These are phyloP conservation scores for Tremella mesenterica DNA, from an alignment of 768 basidiomycete genomes.

Conservation along the genomic window DNA sequence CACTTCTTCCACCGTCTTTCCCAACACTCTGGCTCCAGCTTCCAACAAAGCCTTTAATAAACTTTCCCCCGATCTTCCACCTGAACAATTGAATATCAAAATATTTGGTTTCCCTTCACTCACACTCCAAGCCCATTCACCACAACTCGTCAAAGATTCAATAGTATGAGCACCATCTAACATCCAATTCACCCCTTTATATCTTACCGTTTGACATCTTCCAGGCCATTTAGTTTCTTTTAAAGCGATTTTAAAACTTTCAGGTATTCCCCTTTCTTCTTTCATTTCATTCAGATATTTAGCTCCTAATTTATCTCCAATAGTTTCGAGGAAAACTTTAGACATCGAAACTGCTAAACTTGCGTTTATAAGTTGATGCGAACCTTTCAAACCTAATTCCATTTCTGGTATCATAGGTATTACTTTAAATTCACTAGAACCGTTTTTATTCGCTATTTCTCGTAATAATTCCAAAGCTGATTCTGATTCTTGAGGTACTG, in stretches of 20 bases:
- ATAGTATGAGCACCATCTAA: slow-evolving; percentile 92
- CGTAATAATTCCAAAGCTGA: slow-evolving; percentile 59
- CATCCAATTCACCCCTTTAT: slow-evolving; percentile 63
- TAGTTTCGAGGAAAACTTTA: slow-evolving; percentile 53
- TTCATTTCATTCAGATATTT: slow-evolving; percentile 53
- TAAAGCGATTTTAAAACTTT: slow-evolving; percentile 57
- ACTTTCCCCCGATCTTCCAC: slow-evolving; percentile 66
- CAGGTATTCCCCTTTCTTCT: slow-evolving; percentile 48
- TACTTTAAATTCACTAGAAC: slow-evolving; percentile 61
- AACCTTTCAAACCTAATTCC: slow-evolving; percentile 67
- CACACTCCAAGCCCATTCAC: slow-evolving; percentile 85
- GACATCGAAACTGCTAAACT: slow-evolving; percentile 69
- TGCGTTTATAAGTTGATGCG: slow-evolving; percentile 82
- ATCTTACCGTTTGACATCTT: slow-evolving; percentile 69
- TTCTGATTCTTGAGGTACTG: slow-evolving; percentile 60
- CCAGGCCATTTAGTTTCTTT: slow-evolving; percentile 79
- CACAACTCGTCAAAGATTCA: slow-evolving; percentile 78
- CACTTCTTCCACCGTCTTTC: slow-evolving; percentile 16
- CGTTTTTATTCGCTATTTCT: slow-evolving; percentile 57
- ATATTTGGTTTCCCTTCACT: slow-evolving; percentile 50
- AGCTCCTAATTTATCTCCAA: slow-evolving; percentile 43
- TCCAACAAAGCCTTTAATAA: slow-evolving; percentile 60
- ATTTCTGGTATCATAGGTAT: slow-evolving; percentile 51
- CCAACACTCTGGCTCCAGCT: slow-evolving; percentile 45
- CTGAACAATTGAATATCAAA: slow-evolving; percentile 91